These are phyloP conservation scores for Oemleria cerasiformis DNA, from an alignment of 306 rosid species.

Conservation along the genomic window DNA sequence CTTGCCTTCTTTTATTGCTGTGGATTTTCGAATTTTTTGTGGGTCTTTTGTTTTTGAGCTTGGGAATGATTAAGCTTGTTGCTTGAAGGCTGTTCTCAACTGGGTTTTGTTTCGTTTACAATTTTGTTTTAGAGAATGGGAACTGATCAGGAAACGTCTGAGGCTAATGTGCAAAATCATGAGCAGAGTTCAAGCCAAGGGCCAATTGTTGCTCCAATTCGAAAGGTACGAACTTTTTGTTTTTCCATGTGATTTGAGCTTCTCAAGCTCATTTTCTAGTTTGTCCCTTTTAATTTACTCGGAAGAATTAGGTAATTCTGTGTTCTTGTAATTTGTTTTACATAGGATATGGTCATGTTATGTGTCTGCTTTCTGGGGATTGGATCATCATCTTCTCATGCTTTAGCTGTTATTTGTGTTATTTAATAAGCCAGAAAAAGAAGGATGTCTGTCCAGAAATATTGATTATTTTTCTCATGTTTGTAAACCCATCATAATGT, in stretches of 20 bases:
- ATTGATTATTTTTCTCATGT: neutral
- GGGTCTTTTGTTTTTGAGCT: neutral
- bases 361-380: no score
- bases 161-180: conserved; percentile 18
- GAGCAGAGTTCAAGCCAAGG: conserved; percentile 31
- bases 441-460: neutral
- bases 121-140: conserved; percentile 38
- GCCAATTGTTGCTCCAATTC: conserved; percentile 40
- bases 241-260: conserved; percentile 4
- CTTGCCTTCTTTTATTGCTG: neutral
- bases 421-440: neutral
- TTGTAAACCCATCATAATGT: neutral
- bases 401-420: neutral
- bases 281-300: neutral
- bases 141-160: conserved; percentile 40
- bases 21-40: no score
- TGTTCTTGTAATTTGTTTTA: neutral
- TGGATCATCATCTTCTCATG: neutral
- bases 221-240: conserved; percentile 39
- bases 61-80: conserved; percentile 2
- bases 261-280: neutral
- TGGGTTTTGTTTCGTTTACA: conserved; percentile 26
- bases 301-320: neutral
- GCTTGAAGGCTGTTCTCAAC: conserved; percentile 7
- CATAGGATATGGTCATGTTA: no score